Evolutionary conservation across 305 asterid species (phyloP).

Genomic region (Plantago rigida): DNA sequence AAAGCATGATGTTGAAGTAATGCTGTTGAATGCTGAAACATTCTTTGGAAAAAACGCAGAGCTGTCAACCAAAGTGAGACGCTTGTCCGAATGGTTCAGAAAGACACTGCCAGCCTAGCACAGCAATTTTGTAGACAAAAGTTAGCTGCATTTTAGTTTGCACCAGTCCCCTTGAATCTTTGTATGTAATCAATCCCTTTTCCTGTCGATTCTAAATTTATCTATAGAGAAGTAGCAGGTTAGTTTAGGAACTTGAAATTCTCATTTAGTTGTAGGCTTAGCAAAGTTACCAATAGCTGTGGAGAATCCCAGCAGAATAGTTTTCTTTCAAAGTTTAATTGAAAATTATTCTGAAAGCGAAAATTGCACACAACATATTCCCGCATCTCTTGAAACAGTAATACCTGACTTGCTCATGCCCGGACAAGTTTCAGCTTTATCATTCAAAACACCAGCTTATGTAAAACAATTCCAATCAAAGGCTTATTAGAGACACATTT

Average conservation of each 20-base stretch:
- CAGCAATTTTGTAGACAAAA: constrained; percentile 56
- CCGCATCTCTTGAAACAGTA: too few relatives aligned
- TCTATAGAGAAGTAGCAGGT: constrained; percentile 20
- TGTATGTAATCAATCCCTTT: constrained; percentile 24
- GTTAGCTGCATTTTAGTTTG: not conserved
- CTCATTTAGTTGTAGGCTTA: constrained; percentile 24
- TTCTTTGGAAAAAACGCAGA: constrained; percentile 56
- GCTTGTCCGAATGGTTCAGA: constrained; percentile 68
- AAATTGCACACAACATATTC: too few relatives aligned
- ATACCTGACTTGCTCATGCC: too few relatives aligned
- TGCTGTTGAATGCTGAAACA: constrained; percentile 61
- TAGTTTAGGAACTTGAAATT: constrained; percentile 21
- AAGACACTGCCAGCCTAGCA: constrained; percentile 48
- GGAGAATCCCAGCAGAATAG: constrained; percentile 30
- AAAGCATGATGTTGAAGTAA: constrained; percentile 68
- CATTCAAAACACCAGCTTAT: too few relatives aligned
- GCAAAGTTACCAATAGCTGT: constrained; percentile 26
- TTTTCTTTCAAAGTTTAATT: constrained; percentile 29
- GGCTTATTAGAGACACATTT: too few relatives aligned
- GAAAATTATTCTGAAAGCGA: not conserved
- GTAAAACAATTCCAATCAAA: too few relatives aligned
- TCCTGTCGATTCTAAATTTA: constrained; percentile 2
- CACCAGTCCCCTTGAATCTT: constrained; percentile 22
- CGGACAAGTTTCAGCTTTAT: too few relatives aligned
- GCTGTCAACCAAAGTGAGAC: constrained; percentile 43